Base-by-base conservation (phyloP, 768 basidiomycete species). In the Mycena epipterygia region DNA sequence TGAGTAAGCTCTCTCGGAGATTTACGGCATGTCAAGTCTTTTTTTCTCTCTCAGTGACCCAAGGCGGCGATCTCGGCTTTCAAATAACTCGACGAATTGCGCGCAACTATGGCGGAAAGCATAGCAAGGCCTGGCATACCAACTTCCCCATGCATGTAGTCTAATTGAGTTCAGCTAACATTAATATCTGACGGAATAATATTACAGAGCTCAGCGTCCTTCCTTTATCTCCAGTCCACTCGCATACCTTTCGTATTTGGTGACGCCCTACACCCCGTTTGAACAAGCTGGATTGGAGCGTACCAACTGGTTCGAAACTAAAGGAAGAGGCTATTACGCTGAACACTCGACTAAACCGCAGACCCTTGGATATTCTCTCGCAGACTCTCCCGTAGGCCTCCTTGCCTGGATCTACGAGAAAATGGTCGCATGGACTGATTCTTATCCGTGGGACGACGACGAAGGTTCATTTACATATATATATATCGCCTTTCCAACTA, bases 351-450 rank as follows among this genome's bases (percentile, higher is more conserved):
- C 83, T 0, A 79, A 81, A 51, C 82, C 82, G 3, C 82, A 83
- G 67, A 83, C 82, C 2, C 68, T 83, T 19, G 87, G 84, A 0
- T 88, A 88, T 71, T 64, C 77, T 1, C 76, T 88, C 3, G 76
- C 83, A 0, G 87, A 88, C 67, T 87, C 85, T 21, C 87, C 87
- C 6, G 83, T 82, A 3, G 87, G 86, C 1, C 59, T 83, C 14
- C 75, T 73, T 4, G 72, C 72, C 5, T 73, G 72, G 72, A 66
- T 73, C n/a, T 73, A 70, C 46, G 72, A 73, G 65, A 83, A 83
- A 64, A 44, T 81, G 21, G 73, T 78, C 46, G 64, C 73, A 27
- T 84, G 79, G 83, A 78, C 83, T 0, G 85, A 87, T 55, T 52
- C 68, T 0, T 86, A 84, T 65, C 77, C 78, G 0, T 85, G 84